Evolutionary conservation across 2,329 filamentous ascomycete species (phyloP), one percentile per base, ranked within the genome.

Genomic region (Exophiala sp.): DNA sequence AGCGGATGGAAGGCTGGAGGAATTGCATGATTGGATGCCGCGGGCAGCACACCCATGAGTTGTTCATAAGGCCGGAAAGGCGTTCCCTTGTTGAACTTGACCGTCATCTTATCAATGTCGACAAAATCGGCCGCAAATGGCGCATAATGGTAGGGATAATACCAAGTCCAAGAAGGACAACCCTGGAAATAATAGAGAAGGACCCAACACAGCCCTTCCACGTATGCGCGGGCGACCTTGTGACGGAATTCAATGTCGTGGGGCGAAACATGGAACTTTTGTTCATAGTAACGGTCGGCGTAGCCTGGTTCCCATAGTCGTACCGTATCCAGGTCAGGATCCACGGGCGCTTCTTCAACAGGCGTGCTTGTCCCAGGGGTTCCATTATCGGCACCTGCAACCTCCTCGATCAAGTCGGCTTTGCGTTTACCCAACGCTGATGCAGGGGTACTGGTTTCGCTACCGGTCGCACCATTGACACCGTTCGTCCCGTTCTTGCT

Each of bases 141-240:
- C 1, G 93, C 94, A 65, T 98, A 98, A 66, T 98, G 93, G 64
- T 97, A 95, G 0, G 93, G 93, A 64, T 96, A 98, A 67, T 93
- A 98, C 93, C 93, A 98, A 45, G 91, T 94, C 93, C 94, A 98
- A 0, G 89, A 96, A 18, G 93, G 89, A 62, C 93, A 98, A 21
- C 93, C 93, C 68, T 98, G 93, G 68, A 96, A 95, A 67, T 98
- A 98, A 70, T 98, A 98, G 29, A 90, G 76, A 43, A 98, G 73
- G 32, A 98, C 93, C 93, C 94, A 98, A 18, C 86, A 86, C 8
- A 98, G 78, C 29, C 93, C 93, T 72, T 97, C 89, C 10, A 91
- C 89, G 66, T 98, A 98, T n/a, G 87, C 81, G 46, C 82, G 80
- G 29, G 86, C 93, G 49, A 98, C 94, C 63, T 88, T 80, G 67